phyloP scores from a whole-genome alignment of 2,329 filamentous ascomycete species.

The Cryphonectria nitschkei region DNA sequence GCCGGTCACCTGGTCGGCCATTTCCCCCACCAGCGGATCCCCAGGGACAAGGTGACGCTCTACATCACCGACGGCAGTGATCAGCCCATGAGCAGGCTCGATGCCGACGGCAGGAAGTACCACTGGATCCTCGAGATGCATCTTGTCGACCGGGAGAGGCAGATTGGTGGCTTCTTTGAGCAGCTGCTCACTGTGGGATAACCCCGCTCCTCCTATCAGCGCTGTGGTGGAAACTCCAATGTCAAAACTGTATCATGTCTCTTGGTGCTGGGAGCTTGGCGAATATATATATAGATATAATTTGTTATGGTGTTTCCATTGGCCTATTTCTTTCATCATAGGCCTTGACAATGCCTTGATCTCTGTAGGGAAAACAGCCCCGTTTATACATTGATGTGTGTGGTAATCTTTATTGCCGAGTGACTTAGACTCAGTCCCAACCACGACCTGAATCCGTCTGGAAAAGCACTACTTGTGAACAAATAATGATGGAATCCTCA shows the following conservation, averaged over 20 bases:
- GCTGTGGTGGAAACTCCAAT: too few species aligned
- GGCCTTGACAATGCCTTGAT: too few species aligned
- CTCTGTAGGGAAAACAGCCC: too few species aligned
- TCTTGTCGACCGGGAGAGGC: conserved; percentile 44
- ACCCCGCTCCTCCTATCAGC: neutral
- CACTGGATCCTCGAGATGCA: conserved; percentile 58
- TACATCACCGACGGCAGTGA: conserved; percentile 51
- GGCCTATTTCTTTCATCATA: too few species aligned
- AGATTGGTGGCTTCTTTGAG: conserved; percentile 50
- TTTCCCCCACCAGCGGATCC: conserved; percentile 56
- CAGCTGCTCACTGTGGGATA: conserved; percentile 30
- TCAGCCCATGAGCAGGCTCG: conserved; percentile 44
- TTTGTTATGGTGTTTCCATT: neutral
- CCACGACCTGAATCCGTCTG: too few species aligned
- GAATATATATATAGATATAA: neutral
- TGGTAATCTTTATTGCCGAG: too few species aligned
- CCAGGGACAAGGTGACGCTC: conserved; percentile 47
- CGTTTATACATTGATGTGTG: too few species aligned
- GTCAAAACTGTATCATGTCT: neutral
- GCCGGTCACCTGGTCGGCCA: conserved; percentile 54
- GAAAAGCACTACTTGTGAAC: too few species aligned
- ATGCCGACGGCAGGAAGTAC: conserved; percentile 45
- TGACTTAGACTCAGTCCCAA: too few species aligned
- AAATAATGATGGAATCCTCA: too few species aligned
- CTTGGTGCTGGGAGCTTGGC: neutral